phyloP scores from a whole-genome alignment of 192 early-diverging fungal genomes.

The Coemansia sp. region DNA sequence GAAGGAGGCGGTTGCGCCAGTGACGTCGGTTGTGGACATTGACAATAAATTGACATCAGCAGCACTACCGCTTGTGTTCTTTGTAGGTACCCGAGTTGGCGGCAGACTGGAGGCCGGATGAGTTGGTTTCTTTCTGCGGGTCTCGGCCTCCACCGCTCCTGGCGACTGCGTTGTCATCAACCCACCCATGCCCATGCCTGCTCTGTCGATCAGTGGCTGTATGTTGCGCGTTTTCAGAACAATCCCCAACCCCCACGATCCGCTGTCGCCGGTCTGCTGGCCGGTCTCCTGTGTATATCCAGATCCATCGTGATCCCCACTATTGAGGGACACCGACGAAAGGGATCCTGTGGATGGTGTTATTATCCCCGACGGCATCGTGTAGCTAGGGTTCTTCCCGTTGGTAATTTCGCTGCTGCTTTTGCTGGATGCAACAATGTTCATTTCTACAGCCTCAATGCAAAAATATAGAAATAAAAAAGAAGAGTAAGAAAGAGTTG shows the following conservation, averaged over 20 bases:
- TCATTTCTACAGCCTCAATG: background rate
- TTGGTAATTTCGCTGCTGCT: background rate
- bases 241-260: slow-evolving; percentile 44
- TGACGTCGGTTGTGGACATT: background rate
- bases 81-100: background rate
- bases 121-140: background rate
- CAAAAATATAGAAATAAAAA: background rate
- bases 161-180: slow-evolving; percentile 1
- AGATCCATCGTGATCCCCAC: background rate
- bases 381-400: background rate
- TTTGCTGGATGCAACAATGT: background rate
- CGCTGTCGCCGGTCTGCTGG: slow-evolving; percentile 4
- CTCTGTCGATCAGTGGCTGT: background rate
- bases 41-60: background rate
- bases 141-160: background rate
- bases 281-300: background rate
- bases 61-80: background rate
- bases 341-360: background rate
- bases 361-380: background rate
- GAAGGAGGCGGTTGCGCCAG: slow-evolving; percentile 16
- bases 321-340: background rate
- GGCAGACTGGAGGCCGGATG: background rate
- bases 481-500: background rate
- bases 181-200: slow-evolving; percentile 3
- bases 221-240: slow-evolving; percentile 16